Evolutionary conservation across 768 basidiomycete genomes (phyloP).

Genomic region (Pleurotus pulmonarius): DNA sequence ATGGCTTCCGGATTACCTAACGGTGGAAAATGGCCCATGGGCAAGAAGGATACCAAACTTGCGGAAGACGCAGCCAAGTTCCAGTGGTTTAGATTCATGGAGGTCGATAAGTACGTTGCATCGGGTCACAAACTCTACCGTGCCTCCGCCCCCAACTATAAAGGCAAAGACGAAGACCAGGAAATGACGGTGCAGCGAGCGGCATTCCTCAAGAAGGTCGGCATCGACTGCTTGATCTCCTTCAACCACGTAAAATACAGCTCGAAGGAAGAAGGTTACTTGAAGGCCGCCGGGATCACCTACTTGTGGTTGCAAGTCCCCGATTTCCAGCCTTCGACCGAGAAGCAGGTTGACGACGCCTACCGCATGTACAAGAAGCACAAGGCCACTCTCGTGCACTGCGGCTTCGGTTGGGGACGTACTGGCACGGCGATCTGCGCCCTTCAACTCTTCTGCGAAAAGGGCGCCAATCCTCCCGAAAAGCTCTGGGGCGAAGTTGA

Average conservation of each 20-base stretch:
- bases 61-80: neutral
- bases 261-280: constrained; percentile 1
- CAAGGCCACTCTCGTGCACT: constrained; percentile 2
- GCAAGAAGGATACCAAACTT: neutral
- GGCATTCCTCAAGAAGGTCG: constrained; percentile 9
- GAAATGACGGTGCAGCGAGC: neutral
- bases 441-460: neutral
- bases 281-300: constrained; percentile 10
- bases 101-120: constrained; percentile 3
- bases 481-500: constrained; percentile 1
- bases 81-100: neutral
- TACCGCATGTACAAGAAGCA: neutral
- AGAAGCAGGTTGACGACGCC: neutral
- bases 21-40: neutral
- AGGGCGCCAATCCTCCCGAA: neutral
- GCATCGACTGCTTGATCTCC: constrained; percentile 18
- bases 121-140: constrained; percentile 6
- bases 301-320: constrained; percentile 16
- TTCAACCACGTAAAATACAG: constrained; percentile 15
- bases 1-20: neutral
- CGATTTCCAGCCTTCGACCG: constrained; percentile 11
- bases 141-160: neutral
- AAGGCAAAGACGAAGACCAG: neutral
- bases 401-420: neutral
- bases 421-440: neutral